Conservation (phyloP, 2,329 filamentous ascomycete genomes). For the Aspergillus sp. region DNA sequence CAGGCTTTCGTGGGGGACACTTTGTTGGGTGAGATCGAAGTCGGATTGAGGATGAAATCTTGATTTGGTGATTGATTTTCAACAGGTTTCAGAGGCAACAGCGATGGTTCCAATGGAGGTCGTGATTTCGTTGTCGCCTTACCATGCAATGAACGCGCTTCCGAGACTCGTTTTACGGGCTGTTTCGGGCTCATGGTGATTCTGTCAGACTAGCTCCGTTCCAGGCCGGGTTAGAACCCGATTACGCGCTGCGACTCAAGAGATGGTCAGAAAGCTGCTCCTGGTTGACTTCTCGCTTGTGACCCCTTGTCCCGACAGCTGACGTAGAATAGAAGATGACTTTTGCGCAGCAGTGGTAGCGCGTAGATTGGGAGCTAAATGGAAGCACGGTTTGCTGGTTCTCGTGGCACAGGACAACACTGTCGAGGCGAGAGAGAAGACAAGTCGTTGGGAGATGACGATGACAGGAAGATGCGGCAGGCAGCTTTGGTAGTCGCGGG, state of each 20-base stretch:
- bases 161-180: constrained; percentile 54
- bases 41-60: constrained; percentile 68
- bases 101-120: constrained; percentile 52
- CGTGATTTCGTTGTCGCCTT: constrained; percentile 29
- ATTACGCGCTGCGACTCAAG: constrained; percentile 7
- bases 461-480: not conserved
- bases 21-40: constrained; percentile 48
- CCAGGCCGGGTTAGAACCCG: not conserved
- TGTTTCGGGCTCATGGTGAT: constrained; percentile 40
- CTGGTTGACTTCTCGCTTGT: not conserved
- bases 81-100: constrained; percentile 49
- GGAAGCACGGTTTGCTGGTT: not conserved
- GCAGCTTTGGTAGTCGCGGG: constrained; percentile 10
- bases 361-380: not conserved
- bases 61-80: constrained; percentile 48
- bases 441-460: not conserved
- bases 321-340: not conserved
- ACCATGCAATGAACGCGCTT: constrained; percentile 49
- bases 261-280: not conserved
- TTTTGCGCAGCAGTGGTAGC: not conserved
- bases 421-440: not conserved
- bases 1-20: constrained; percentile 70
- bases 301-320: not conserved
- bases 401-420: not conserved
- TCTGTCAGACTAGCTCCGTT: constrained; percentile 8